Evolutionary conservation across 805 yeast species (phyloP).

Genomic region (Candida silvatica): DNA sequence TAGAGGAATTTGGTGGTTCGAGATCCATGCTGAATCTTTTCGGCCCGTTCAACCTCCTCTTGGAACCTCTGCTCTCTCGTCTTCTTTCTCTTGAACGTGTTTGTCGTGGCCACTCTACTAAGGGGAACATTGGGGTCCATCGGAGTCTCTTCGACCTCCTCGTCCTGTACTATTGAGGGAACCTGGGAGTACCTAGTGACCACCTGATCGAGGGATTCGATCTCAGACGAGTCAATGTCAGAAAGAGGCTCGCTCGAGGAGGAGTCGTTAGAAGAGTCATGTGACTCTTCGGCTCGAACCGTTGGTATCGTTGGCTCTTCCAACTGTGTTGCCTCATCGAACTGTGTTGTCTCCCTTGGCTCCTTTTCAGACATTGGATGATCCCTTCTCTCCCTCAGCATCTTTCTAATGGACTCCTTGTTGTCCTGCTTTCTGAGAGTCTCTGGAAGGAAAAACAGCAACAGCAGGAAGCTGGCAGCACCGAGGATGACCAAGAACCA

Average conservation of each 20-base stretch:
- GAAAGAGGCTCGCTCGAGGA: background rate
- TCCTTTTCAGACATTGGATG: slow-evolving; percentile 11
- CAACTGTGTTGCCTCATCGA: background rate
- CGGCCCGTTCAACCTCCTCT: slow-evolving; percentile 14
- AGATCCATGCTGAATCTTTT: slow-evolving; percentile 11
- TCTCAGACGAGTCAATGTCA: too few species aligned
- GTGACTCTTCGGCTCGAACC: too few species aligned
- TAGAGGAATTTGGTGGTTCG: slow-evolving; percentile 13
- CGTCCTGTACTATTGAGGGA: too few species aligned
- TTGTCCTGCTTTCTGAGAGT: slow-evolving; percentile 62
- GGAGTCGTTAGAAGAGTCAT: too few species aligned
- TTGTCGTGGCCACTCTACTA: slow-evolving; percentile 22
- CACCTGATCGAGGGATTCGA: slow-evolving; percentile 22
- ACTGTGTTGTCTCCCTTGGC: background rate
- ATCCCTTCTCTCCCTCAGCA: slow-evolving; percentile 35
- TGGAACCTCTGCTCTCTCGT: slow-evolving; percentile 13
- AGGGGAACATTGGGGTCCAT: slow-evolving; percentile 29
- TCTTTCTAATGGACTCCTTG: slow-evolving; percentile 40
- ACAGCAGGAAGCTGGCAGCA: slow-evolving; percentile 35
- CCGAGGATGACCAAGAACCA: slow-evolving; percentile 72
- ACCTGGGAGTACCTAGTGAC: slow-evolving; percentile 27
- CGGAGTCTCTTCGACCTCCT: slow-evolving; percentile 23
- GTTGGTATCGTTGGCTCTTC: slow-evolving; percentile 2
- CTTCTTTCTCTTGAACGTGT: slow-evolving; percentile 12
- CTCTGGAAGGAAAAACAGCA: slow-evolving; percentile 66